Conservation (phyloP, 805 yeast genomes). For the Maudiozyma serrabonitensis region DNA sequence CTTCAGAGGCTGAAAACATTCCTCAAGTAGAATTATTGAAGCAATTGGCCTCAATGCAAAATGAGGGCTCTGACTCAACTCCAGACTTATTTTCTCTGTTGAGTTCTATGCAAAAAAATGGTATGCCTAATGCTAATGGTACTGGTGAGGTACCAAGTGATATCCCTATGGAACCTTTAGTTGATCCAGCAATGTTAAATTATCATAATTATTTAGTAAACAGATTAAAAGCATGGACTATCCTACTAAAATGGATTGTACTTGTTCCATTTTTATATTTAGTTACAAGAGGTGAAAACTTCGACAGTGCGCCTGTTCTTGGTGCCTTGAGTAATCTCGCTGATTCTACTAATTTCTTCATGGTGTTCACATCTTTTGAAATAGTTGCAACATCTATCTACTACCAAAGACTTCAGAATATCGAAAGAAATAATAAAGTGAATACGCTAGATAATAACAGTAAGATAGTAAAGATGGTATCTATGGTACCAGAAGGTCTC, state of each 20-base stretch:
- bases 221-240: constrained; percentile 22
- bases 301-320: constrained; percentile 4
- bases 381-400: constrained; percentile 27
- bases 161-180: constrained; percentile 7
- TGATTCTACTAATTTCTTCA: constrained; percentile 26
- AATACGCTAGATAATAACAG: constrained; percentile 22
- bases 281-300: constrained; percentile 12
- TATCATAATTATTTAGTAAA: constrained; percentile 25
- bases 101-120: constrained; percentile 11
- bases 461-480: constrained; percentile 21
- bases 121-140: not conserved
- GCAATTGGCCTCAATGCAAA: constrained; percentile 19
- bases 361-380: constrained; percentile 27
- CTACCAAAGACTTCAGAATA: constrained; percentile 20
- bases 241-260: constrained; percentile 26
- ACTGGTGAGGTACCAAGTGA: not conserved
- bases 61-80: constrained; percentile 10
- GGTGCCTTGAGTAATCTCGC: constrained; percentile 4
- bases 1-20: constrained; percentile 1
- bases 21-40: constrained; percentile 23
- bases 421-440: constrained; percentile 20
- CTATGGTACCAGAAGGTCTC: constrained; percentile 29
- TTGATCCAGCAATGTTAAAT: constrained; percentile 18
- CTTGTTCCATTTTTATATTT: constrained; percentile 24
- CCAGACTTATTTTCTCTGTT: constrained; percentile 21